Base-by-base conservation (phyloP, 352 stramenopile genomes). In the Phytophthora cajani region DNA sequence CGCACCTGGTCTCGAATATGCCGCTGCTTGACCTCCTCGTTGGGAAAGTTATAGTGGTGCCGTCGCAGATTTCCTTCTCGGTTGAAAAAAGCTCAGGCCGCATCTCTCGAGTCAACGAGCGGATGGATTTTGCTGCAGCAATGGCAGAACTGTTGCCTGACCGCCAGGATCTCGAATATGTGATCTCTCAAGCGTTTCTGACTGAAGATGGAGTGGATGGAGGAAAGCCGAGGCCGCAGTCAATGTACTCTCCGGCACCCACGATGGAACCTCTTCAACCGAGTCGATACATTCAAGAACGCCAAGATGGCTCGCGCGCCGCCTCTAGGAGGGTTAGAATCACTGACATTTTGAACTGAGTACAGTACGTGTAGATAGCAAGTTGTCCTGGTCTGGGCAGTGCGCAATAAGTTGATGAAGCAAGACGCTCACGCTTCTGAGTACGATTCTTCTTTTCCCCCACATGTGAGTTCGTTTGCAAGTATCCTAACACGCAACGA, bases 61-160 rank as follows among this genome's bases (percentile, higher is more conserved):
- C 59, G 27, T 66, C 59, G 9, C n/a, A 59, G 6, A 49, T 66
- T 10, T 33, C 12, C 17, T 53, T 66, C 14, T 52, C 17, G 16
- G 14, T 66, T 19, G 50, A 59, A 4, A 59, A 44, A 9, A 66
- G 23, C 36, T 53, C 19, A 8, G 21, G 59, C 10, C 50, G 11
- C 17, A 66, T 66, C 4, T 53, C 33, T n/a, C 21, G 9, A 44
- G 30, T 66, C 8, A n/a, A 50, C 21, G 49, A 66, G 36, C 16
- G 44, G 8, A 59, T 66, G 59, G 38, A 66, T 19, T 66, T 66
- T 17, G 14, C 49, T 5, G 2, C 16, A 40, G 47, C 59, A n/a
- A 9, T 66, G 21, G 47, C 59, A 32, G 49, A 66, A 14, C 50
- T 66, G 12, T 32, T 66, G 23, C 59, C 50, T 7, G 59, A 66